Base-by-base conservation (phyloP, 2,329 filamentous ascomycete genomes). In the Aspergillus cejpii region DNA sequence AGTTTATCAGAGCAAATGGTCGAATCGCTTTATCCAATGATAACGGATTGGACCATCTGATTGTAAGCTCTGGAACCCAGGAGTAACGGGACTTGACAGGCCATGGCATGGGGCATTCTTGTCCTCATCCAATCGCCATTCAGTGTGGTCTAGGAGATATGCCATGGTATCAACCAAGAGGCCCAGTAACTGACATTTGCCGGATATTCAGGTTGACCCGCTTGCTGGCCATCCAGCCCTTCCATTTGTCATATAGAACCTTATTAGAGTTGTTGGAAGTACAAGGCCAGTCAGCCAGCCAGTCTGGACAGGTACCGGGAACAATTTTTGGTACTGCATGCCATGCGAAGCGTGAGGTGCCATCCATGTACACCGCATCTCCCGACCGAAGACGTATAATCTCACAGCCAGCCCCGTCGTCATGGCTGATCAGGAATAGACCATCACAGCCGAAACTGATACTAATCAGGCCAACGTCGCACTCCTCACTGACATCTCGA, bases 311-410 rank as follows among this genome's bases (percentile, higher is more conserved):
- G 0, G 87, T 94, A 1, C 72, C 79, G 37, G 80, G 77, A 27
- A 96, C 61, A 10, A 97, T 84, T 63, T 90, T 92, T 5, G 92
- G 90, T 10, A 97, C 89, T 10, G 87, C 90, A 69, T 97, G 92
- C 91, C 91, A 97, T 2, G 91, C 90, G 67, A 88, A 94, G 34
- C 92, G 76, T 3, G 87, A 84, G 46, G 81, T 74, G 15, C 84
- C 78, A 39, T 80, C 83, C 91, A 98, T 97, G 60, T 94, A 89
- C 1, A 97, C 80, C 0, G 83, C 88, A 69, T 96, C 91, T 0
- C 92, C 91, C 1, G 88, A 94, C 19, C 83, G 76, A 28, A 97
- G 72, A 17, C 84, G 75, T 27, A 94, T 59, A 20, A 66, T 49
- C 24, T 71, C 67, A n/a, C 67, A 68, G 2, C 62, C 62, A 19